Percentiles rank a stretch among this genome's conserved stretches.
These are phyloP conservation scores for Salix koriyanagi DNA, from an alignment of 345 rosid genomes.

Conservation along the genomic window DNA sequence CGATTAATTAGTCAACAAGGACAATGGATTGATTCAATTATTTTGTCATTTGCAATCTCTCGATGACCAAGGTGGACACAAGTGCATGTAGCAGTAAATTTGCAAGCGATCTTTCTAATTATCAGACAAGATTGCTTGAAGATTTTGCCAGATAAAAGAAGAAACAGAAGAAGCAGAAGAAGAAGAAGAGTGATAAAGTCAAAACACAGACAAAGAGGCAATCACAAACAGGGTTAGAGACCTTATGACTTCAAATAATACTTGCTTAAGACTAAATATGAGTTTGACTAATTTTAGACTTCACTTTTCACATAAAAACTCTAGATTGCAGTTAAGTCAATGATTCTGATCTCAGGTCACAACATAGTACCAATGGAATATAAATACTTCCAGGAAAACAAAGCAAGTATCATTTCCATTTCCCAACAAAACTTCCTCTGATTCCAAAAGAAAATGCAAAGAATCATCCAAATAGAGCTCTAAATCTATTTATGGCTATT, in stretches of 20 bases:
- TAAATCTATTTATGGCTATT: not conserved
- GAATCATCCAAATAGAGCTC: not conserved
- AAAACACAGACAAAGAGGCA: not conserved
- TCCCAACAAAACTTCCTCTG: not conserved
- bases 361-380: not conserved
- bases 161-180: too few species aligned
- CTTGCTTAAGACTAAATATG: not conserved
- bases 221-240: not conserved
- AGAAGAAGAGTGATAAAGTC: not conserved
- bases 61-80: not conserved
- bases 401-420: not conserved
- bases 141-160: not conserved
- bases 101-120: not conserved
- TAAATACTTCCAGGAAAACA: not conserved
- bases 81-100: not conserved
- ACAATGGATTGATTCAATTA: too few species aligned
- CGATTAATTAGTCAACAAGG: too few species aligned
- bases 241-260: not conserved
- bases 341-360: not conserved
- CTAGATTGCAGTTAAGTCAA: not conserved
- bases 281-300: not conserved
- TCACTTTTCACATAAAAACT: not conserved
- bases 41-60: too few species aligned
- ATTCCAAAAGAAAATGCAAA: slow-evolving; percentile 3
- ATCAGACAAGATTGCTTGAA: not conserved